Evolutionary conservation across 495 filamentous ascomycete genomes (phyloP).

Genomic region (Aspergillus coremiiformis): DNA sequence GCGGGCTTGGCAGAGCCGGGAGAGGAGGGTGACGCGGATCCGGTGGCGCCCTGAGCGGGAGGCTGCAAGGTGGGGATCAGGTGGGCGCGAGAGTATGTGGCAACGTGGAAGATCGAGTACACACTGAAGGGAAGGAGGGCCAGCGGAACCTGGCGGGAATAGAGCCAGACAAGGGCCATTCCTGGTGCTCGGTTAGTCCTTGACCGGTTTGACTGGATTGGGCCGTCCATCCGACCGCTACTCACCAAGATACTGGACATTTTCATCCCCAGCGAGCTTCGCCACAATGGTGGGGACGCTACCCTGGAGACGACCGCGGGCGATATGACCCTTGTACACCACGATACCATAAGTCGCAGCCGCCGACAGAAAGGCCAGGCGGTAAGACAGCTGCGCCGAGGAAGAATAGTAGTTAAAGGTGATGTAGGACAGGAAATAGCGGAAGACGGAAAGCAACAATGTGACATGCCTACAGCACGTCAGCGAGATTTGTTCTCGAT

Average conservation of each 20-base stretch:
- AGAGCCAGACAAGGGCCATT: constrained; percentile 94
- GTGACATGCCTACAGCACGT: constrained; percentile 60
- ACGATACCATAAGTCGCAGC: constrained; percentile 95
- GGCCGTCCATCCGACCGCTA: constrained; percentile 7
- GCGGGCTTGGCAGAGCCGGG: constrained; percentile 45
- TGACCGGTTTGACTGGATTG: not conserved
- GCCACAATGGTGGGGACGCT: constrained; percentile 52
- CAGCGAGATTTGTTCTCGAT: constrained; percentile 8
- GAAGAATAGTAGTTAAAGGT: constrained; percentile 71
- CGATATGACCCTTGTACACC: constrained; percentile 95
- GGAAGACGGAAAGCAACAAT: constrained; percentile 70
- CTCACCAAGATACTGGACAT: constrained; percentile 94
- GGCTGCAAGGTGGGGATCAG: constrained; percentile 46
- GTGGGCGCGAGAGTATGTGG: constrained; percentile 58
- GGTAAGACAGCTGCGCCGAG: constrained; percentile 75
- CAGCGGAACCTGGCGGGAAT: constrained; percentile 77
- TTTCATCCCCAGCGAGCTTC: constrained; percentile 75
- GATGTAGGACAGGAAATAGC: constrained; percentile 75
- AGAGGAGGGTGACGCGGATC: constrained; percentile 50
- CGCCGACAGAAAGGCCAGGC: constrained; percentile 79
- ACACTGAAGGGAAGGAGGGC: constrained; percentile 91
- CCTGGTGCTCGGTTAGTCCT: constrained; percentile 37
- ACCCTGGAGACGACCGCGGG: constrained; percentile 59
- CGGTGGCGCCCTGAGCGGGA: constrained; percentile 21
- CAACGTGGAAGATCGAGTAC: constrained; percentile 97